A percentile compares a stretch with the other conserved stretches of the same genome.
Evolutionary conservation across 169 alveolate species (phyloP).

Genomic region (Eimeria tenella): DNA sequence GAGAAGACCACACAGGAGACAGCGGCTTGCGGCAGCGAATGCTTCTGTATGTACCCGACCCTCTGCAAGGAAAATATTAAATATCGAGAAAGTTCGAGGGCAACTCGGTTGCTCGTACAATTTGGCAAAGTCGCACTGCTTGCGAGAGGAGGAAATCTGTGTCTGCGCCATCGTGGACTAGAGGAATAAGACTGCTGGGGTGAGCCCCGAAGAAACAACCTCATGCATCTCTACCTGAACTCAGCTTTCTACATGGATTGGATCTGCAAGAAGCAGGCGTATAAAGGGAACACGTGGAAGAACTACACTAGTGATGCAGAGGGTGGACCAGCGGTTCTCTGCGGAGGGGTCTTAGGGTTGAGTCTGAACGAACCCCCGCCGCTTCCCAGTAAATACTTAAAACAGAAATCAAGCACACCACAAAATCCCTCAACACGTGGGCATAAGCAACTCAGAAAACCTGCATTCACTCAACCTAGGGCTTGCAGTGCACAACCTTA

Average conservation of each 20-base stretch:
- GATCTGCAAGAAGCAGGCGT: background rate
- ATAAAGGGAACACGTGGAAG: background rate
- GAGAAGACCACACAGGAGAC: background rate
- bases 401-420: background rate
- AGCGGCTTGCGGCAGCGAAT: background rate
- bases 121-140: constrained; percentile 82
- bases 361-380: background rate
- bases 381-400: background rate
- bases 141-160: constrained; percentile 79
- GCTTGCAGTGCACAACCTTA: constrained; percentile 3
- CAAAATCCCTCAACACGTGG: background rate
- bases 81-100: background rate
- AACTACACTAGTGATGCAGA: background rate
- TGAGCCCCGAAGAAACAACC: background rate
- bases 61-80: background rate
- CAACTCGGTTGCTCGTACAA: constrained; percentile 49
- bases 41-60: background rate
- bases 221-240: constrained; percentile 2
- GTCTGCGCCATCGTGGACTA: constrained; percentile 63
- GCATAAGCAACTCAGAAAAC: background rate
- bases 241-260: background rate
- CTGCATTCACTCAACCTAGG: background rate
- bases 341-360: background rate
- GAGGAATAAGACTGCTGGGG: constrained; percentile 1
- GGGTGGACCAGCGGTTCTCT: background rate